Evolutionary conservation across 2,329 filamentous ascomycete genomes (phyloP).

Genomic region (Aspergillus arachidicola): DNA sequence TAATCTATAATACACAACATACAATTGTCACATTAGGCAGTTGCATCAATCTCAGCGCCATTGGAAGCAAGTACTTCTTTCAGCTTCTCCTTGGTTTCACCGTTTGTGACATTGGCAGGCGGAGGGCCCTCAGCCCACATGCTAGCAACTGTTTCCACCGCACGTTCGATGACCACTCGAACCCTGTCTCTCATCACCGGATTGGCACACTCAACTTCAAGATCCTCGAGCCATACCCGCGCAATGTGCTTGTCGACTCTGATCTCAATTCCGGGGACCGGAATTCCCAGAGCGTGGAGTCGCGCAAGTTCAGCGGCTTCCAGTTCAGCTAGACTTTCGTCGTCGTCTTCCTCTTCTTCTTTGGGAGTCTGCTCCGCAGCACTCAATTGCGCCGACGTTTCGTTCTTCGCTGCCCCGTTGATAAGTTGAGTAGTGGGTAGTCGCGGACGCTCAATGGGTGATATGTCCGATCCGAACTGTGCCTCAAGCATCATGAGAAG

Average conservation of each 20-base stretch:
- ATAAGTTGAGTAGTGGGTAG: conserved; percentile 28
- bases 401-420: conserved; percentile 21
- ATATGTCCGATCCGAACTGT: conserved; percentile 87
- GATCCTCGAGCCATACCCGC: conserved; percentile 85
- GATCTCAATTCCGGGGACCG: conserved; percentile 85
- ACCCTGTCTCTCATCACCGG: conserved; percentile 81
- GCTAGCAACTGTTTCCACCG: conserved; percentile 81
- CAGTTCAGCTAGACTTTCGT: conserved; percentile 55
- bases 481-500: conserved; percentile 96
- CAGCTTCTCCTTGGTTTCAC: conserved; percentile 19
- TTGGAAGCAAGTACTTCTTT: conserved; percentile 21
- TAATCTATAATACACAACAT: conserved; percentile 21
- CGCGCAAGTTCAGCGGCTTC: conserved; percentile 72
- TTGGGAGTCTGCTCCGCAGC: conserved; percentile 23
- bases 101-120: conserved; percentile 27
- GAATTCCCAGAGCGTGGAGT: conserved; percentile 81
- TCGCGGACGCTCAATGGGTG: conserved; percentile 70
- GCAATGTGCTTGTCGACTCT: conserved; percentile 85
- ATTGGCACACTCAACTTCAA: conserved; percentile 85
- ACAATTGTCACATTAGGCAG: conserved; percentile 21
- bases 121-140: conserved; percentile 51
- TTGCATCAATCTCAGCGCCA: conserved; percentile 26
- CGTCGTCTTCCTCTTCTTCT: conserved; percentile 42
- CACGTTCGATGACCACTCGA: conserved; percentile 84
- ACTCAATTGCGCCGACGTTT: conserved; percentile 6